Percentiles rank a stretch among this genome's conserved stretches.
phyloP scores from a whole-genome alignment of 2,329 filamentous ascomycete genomes.

The Talaromyces marneffei region DNA sequence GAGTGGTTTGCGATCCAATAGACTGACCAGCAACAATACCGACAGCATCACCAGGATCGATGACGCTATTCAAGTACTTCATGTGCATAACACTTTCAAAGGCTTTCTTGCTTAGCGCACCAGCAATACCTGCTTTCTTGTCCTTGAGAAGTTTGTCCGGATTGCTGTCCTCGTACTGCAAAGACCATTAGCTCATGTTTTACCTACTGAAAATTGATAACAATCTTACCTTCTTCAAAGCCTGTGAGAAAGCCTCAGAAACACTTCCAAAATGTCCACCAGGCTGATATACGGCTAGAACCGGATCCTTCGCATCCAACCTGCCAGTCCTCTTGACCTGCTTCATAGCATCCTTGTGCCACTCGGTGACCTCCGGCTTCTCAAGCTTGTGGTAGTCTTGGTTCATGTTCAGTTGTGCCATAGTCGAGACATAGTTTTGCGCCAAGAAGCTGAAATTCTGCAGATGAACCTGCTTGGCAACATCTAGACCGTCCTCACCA shows the following conservation, averaged over 20 bases:
- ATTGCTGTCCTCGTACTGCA: slow-evolving; percentile 72
- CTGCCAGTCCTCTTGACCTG: slow-evolving; percentile 68
- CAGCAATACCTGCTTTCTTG: slow-evolving; percentile 49
- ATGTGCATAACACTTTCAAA: slow-evolving; percentile 81
- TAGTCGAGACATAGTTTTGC: slow-evolving; percentile 75
- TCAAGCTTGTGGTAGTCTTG: slow-evolving; percentile 51
- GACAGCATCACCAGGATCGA: slow-evolving; percentile 93
- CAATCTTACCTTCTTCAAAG: slow-evolving; percentile 54
- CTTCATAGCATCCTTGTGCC: slow-evolving; percentile 66
- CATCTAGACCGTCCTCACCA: slow-evolving; percentile 90
- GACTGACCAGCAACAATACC: slow-evolving; percentile 96
- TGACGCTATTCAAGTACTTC: slow-evolving; percentile 86
- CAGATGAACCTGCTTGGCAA: slow-evolving; percentile 88
- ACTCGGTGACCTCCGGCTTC: slow-evolving; percentile 59
- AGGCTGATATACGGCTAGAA: slow-evolving; percentile 66
- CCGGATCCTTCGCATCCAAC: slow-evolving; percentile 65
- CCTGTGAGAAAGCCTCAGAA: slow-evolving; percentile 76
- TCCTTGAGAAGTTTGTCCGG: slow-evolving; percentile 54
- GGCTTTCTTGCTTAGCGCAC: slow-evolving; percentile 56
- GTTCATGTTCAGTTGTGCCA: slow-evolving; percentile 67
- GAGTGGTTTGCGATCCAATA: slow-evolving; percentile 92
- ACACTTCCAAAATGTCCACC: slow-evolving; percentile 75
- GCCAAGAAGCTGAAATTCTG: slow-evolving; percentile 85
- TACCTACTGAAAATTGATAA: background rate
- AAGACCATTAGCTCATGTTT: slow-evolving; percentile 17